Evolutionary conservation across 768 basidiomycete species (phyloP), one percentile per base, ranked within the genome.

Genomic region (Phanerochaete sordida): DNA sequence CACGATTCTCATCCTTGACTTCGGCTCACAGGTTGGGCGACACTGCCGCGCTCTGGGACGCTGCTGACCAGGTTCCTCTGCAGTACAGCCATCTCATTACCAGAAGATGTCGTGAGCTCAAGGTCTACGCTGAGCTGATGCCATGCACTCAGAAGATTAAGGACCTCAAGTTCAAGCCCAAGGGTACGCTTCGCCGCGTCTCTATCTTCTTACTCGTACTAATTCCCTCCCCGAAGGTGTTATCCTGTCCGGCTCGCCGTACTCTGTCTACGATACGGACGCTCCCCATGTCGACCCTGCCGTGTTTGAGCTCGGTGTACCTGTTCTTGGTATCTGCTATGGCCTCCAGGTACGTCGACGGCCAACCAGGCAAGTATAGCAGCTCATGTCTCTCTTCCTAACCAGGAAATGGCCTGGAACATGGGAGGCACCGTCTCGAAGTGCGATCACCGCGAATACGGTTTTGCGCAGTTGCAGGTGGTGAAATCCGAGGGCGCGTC

Each of bases 21-120:
- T 98, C 74, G 96, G 96, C 56, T 97, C 95, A 11, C 95, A 94
- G 83, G 95, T 96, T 67, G 64, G 35, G 39, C 37, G 53, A 6
- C 33, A 24, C 23, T 43, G 31, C 35, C 23, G 31, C 33, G 26
- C 53, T 7, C 31, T 39, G 23, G 23, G 53, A 26, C 53, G 3
- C 21, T 33, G 19, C 53, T 54, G 53, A 54, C 53, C 37, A 39
- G 33, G 19, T 54, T 43, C 47, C 3, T 45, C 58, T 67, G 45
- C 72, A 96, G 94, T 96, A 96, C 75, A 95, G 95, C 65, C 97
- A 98, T 79, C 79, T 99, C 63, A 98, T 98, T 74, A 97, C 95
- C 7, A 79, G 97, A 71, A 83, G 97, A 85, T 98, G 96, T 82
- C 88, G 97, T 70, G 97, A 99, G 74, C 83, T 95, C 70, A 93